These are phyloP conservation scores for Nannochloropsis salina DNA, from an alignment of 108 stramenopile genomes.

Conservation along the genomic window DNA sequence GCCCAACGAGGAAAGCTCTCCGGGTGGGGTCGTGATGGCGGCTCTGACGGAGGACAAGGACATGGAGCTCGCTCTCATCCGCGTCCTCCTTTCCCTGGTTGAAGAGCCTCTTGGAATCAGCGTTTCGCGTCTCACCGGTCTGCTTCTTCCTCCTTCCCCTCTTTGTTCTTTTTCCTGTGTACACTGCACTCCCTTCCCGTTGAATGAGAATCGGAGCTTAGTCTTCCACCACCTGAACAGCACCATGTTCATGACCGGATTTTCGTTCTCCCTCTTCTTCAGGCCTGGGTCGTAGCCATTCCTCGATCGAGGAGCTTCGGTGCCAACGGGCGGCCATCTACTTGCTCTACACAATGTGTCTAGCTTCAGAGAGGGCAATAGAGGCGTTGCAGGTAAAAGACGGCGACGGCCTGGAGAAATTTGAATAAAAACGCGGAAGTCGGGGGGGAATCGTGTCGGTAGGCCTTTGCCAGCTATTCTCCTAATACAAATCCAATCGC, in stretches of 20 bases:
- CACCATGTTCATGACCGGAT: background rate
- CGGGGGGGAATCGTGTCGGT: too few species aligned
- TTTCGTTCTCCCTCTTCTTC: background rate
- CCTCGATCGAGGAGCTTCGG: background rate
- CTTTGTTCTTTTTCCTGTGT: background rate
- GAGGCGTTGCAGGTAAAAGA: background rate
- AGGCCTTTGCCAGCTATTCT: too few species aligned
- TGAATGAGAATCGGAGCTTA: background rate
- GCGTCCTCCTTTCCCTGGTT: background rate
- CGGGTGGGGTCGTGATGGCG: background rate
- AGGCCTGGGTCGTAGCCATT: background rate
- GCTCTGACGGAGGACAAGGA: background rate
- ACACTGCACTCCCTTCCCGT: background rate
- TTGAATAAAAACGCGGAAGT: too few species aligned
- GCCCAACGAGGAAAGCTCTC: background rate
- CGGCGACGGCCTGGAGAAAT: too few species aligned
- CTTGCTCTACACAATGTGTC: background rate
- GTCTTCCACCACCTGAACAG: too few species aligned
- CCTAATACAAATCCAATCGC: background rate
- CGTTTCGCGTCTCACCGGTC: background rate
- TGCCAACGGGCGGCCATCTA: slow-evolving; percentile 16
- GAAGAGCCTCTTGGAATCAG: background rate
- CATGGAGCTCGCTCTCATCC: background rate
- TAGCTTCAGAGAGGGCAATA: background rate
- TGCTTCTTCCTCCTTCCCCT: background rate